Base-by-base conservation (phyloP, 1,284 basidiomycete species). In the Sporisorium sorghi region DNA sequence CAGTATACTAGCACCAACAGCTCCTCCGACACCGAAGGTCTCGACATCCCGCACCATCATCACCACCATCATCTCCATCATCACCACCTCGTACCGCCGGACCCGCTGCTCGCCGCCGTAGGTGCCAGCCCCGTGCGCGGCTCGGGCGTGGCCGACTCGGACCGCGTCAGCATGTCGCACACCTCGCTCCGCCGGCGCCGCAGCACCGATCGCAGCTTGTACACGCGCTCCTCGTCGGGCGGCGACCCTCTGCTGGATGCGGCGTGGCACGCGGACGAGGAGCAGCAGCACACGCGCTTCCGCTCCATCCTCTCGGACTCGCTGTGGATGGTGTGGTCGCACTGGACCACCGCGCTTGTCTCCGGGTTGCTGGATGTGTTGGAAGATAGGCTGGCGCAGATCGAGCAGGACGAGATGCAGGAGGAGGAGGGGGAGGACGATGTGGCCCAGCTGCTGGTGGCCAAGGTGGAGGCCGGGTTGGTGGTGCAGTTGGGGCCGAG, bases 321-420 rank as follows among this genome's bases (percentile, higher is more conserved):
- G 49, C 57, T 75, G n/a, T 75, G 68, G 67, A 75, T 67, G 63
- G 73, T 75, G 2, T 75, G 73, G 73, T 62, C 62, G 17, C 67
- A 70, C 19, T 75, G 73, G 73, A 71, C 67, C 23, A 59, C 53
- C 30, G 73, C 73, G 7, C 68, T 75, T 30, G 46, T 75, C 10
- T 59, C 56, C 12, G 73, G 73, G 6, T 47, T 75, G 23, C 50
- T 75, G 19, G 73, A 75, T 28, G 52, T 75, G 5, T 33, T 71
- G 10, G 61, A 70, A 37, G 72, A 74, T 17, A 33, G 61, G n/a
- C 50, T 73, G 40, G 60, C 59, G 19, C 56, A 60, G 60, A 53
- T 67, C 21, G 64, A 62, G 17, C 39, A 53, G 11, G 63, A 61
- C 5, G 51, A 51, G 32, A 40, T 7, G 39, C 46, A 19, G 19